Conservation (phyloP, 2,329 filamentous ascomycete species). For the Dendrostoma leiphaemia region DNA sequence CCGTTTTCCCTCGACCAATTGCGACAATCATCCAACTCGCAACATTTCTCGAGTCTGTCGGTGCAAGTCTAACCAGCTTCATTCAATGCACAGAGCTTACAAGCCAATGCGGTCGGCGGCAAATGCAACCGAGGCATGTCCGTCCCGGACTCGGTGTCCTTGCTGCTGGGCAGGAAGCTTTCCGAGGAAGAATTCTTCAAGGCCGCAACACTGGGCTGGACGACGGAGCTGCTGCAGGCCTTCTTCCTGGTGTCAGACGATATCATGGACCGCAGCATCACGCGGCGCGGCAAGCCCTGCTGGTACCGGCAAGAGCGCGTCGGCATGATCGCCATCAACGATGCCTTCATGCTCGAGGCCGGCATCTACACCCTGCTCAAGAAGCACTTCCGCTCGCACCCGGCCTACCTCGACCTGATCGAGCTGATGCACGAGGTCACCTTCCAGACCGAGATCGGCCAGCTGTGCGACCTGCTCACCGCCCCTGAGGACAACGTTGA, state of each 20-base stretch:
- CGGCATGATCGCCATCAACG: constrained; percentile 97
- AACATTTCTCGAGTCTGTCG: neutral
- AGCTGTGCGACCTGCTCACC: constrained; percentile 91
- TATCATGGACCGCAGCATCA: constrained; percentile 97
- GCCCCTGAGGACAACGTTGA: constrained; percentile 92
- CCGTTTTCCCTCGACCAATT: constrained; percentile 19
- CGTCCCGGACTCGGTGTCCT: constrained; percentile 83
- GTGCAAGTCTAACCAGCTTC: constrained; percentile 18
- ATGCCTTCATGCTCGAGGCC: constrained; percentile 92
- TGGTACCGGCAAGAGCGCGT: constrained; percentile 92
- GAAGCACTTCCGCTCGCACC: constrained; percentile 87
- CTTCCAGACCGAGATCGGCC: constrained; percentile 92
- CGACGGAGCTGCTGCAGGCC: constrained; percentile 96
- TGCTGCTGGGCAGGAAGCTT: constrained; percentile 71
- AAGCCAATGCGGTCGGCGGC: constrained; percentile 85
- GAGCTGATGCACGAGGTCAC: constrained; percentile 96
- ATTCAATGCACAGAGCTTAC: constrained; percentile 60
- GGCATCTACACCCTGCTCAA: constrained; percentile 89
- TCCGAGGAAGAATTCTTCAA: constrained; percentile 83
- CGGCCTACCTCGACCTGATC: constrained; percentile 83
- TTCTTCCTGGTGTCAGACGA: constrained; percentile 99
- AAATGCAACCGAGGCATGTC: constrained; percentile 99
- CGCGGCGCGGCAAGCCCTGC: constrained; percentile 88
- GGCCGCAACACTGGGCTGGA: constrained; percentile 87
- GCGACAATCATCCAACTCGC: neutral